Conservation (phyloP, 768 basidiomycete species). For the Sporobolomyces roseus region DNA sequence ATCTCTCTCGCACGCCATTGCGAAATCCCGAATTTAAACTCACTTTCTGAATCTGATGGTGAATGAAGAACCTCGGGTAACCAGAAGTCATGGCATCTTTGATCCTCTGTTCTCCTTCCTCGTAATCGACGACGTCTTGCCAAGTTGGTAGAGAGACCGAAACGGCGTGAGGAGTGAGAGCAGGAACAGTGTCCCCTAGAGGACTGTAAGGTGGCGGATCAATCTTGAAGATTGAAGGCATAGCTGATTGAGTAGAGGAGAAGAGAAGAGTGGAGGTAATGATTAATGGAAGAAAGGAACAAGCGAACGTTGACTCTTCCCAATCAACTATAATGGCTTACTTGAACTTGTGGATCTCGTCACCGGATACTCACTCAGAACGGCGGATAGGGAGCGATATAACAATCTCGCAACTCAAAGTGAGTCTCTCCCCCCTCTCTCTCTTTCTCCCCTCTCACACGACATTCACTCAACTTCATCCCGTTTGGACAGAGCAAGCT, state of each 20-base stretch:
- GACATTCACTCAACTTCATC: not conserved
- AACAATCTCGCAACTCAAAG: constrained; percentile 78
- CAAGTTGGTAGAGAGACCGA: constrained; percentile 93
- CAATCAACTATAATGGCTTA: constrained; percentile 1
- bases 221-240: constrained; percentile 20
- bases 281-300: no score
- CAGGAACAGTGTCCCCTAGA: constrained; percentile 41
- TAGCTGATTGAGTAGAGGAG: not conserved
- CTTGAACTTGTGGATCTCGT: constrained; percentile 71
- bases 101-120: constrained; percentile 78
- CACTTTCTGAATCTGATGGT: constrained; percentile 77
- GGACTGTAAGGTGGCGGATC: constrained; percentile 28
- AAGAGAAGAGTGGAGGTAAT: not conserved
- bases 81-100: constrained; percentile 76
- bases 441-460: not conserved
- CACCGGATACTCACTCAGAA: constrained; percentile 86
- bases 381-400: constrained; percentile 72
- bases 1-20: not conserved
- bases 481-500: constrained; percentile 62
- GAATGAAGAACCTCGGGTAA: constrained; percentile 93
- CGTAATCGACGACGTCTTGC: constrained; percentile 85
- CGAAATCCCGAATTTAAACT: constrained; percentile 41
- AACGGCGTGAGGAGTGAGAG: constrained; percentile 69
- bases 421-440: constrained; percentile 45
- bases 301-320: not conserved